Evolutionary conservation across 306 rosid genomes (phyloP), one percentile per base, ranked within the genome.

Genomic region (Lathyrus sativus): DNA sequence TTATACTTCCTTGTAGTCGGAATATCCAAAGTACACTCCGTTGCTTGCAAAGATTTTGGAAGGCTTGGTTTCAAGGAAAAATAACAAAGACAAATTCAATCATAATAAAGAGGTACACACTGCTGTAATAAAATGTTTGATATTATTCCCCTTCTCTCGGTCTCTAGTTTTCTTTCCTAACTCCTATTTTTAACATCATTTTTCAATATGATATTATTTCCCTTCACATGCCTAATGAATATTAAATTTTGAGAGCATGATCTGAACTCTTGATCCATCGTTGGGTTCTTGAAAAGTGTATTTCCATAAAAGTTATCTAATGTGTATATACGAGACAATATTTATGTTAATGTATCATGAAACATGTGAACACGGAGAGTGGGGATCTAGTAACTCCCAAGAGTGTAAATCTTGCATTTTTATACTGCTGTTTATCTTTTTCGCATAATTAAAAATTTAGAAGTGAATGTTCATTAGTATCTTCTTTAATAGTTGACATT

Each of bases 11-110:
- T 75, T 83, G 79, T 91, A 93, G 98, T 76, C 83, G 64, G 98
- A 93, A 76, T 90, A 93, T 75, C 96, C 98, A 62, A 79, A 80
- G 44, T 65, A 93, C 85, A 90, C 96, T 57, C 86, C 84, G 13
- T 77, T 93, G 84, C 88, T 90, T 79, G 81, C 90, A 28, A 90
- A 86, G 81, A 79, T 88, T 76, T 85, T 93, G 89, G 97, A 90
- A 79, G 89, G 89, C 72, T 67, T 93, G 53, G 70, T 90, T 85
- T 84, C 90, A 64, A 85, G 73, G 68, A 76, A 64, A 67, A 78
- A 79, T 68, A 74, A 79, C 57, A 78, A 78, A 80, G 96, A 87
- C 76, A 88, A 79, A 68, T 51, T 76, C 60, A 24, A 17, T 67
- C 88, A 83, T 75, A 12, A 73, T 68, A 82, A 93, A 67, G 87